Conservation (phyloP, 2,329 filamentous ascomycete species). For the Delphinella strobiligena region DNA sequence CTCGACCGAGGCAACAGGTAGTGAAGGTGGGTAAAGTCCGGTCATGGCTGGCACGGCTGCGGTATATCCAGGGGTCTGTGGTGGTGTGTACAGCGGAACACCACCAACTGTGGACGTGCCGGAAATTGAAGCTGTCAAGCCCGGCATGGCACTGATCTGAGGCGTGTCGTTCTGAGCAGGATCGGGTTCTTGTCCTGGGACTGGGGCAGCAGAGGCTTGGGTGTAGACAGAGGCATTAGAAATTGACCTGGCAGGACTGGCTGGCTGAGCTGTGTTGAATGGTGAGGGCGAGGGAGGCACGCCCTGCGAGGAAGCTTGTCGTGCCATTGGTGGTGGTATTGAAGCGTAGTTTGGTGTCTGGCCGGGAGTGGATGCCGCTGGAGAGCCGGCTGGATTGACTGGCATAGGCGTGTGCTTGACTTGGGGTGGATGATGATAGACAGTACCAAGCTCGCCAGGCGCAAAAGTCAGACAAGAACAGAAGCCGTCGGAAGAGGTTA, state of each 20-base stretch:
- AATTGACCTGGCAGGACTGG: conserved; percentile 10
- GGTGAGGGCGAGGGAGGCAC: conserved; percentile 8
- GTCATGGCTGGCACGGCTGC: conserved; percentile 32
- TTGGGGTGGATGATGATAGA: conserved; percentile 55
- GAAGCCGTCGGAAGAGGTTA: conserved; percentile 97
- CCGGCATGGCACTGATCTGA: conserved; percentile 63
- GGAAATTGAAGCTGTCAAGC: conserved; percentile 62
- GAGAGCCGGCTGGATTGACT: conserved; percentile 20
- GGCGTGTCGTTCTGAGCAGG: conserved; percentile 53
- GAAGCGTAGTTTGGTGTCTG: conserved; percentile 9
- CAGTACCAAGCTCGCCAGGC: conserved; percentile 70
- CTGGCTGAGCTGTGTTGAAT: conserved; percentile 8
- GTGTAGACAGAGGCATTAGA: conserved; percentile 8
- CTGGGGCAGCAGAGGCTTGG: conserved; percentile 1
- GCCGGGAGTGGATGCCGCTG: conserved; percentile 21
- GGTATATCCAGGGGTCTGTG: conserved; percentile 59
- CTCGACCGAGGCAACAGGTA: conserved; percentile 10
- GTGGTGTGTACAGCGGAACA: conserved; percentile 75
- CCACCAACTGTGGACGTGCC: conserved; percentile 27
- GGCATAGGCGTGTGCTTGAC: conserved; percentile 23
- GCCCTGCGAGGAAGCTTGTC: conserved; percentile 10
- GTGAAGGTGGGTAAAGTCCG: conserved; percentile 11
- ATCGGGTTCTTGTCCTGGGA: conserved; percentile 16
- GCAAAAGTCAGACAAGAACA: conserved; percentile 83
- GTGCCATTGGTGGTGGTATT: conserved; percentile 5